phyloP scores from a whole-genome alignment of 768 basidiomycete genomes.

The Boletus rex-veris region DNA sequence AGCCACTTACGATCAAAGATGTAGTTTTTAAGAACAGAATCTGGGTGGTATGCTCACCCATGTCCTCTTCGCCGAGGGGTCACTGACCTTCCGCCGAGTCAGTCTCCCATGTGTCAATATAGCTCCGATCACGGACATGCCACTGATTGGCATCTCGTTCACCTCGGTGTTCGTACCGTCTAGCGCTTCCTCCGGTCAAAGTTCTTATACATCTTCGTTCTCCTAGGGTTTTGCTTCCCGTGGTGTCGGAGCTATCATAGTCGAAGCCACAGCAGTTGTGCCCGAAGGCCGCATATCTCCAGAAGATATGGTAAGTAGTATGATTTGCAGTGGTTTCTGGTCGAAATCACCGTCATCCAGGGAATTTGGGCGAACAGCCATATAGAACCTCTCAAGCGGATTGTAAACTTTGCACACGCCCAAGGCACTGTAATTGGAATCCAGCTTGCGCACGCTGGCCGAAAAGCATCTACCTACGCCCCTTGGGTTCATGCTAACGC shows the following conservation, averaged over 20 bases:
- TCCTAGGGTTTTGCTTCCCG: slow-evolving; percentile 60
- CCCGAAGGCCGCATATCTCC: slow-evolving; percentile 78
- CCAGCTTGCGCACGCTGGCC: slow-evolving; percentile 72
- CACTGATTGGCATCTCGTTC: slow-evolving; percentile 82
- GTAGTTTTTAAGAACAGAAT: slow-evolving; percentile 73
- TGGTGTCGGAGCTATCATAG: slow-evolving; percentile 64
- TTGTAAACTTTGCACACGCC: slow-evolving; percentile 70
- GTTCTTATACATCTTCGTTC: neutral
- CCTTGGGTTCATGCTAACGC: slow-evolving; percentile 56
- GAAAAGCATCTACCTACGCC: slow-evolving; percentile 67
- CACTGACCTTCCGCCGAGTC: neutral
- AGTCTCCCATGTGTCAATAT: slow-evolving; percentile 86
- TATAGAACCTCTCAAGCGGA: slow-evolving; percentile 61
- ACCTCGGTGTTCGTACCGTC: slow-evolving; percentile 51
- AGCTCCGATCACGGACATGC: slow-evolving; percentile 69
- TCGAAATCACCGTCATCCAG: slow-evolving; percentile 23
- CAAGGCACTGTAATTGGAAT: slow-evolving; percentile 72
- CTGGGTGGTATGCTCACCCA: slow-evolving; percentile 45
- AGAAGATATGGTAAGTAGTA: slow-evolving; percentile 58
- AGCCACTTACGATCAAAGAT: slow-evolving; percentile 58
- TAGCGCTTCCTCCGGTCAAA: neutral
- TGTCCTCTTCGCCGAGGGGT: neutral
- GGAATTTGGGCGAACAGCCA: slow-evolving; percentile 78
- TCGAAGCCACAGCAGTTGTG: slow-evolving; percentile 73
- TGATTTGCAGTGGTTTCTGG: neutral